Conservation (phyloP, 495 filamentous ascomycete species). For the Talaromyces proteolyticus region DNA sequence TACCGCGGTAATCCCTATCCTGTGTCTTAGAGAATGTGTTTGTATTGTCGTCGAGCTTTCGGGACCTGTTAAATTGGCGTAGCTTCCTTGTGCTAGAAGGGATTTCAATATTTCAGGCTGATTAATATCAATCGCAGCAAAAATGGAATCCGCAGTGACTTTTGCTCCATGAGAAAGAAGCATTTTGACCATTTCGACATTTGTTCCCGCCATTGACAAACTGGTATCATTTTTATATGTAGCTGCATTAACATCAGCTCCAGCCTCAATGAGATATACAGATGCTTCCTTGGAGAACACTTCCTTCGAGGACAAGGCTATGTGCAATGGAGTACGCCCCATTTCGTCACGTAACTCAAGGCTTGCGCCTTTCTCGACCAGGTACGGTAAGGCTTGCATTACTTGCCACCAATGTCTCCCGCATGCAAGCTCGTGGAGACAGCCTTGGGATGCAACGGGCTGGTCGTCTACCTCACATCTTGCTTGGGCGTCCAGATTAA, state of each 20-base stretch:
- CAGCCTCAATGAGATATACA: no score
- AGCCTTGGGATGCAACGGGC: neutral
- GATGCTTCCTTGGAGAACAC: constrained; percentile 11
- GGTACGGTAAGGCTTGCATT: constrained; percentile 13
- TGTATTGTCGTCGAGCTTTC: no score
- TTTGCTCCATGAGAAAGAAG: constrained; percentile 10
- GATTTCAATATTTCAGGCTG: constrained; percentile 8
- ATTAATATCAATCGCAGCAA: constrained; percentile 8
- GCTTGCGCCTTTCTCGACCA: constrained; percentile 11
- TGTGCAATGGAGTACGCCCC: constrained; percentile 12
- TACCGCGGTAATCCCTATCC: no score
- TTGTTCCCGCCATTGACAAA: constrained; percentile 9
- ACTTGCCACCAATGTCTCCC: constrained; percentile 14
- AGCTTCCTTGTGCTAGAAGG: constrained; percentile 8
- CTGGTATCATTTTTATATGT: constrained; percentile 12
- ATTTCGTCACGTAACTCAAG: constrained; percentile 8
- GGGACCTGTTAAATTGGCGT: neutral
- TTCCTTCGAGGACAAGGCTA: constrained; percentile 4
- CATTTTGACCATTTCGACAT: constrained; percentile 9
- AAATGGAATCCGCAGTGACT: constrained; percentile 3
- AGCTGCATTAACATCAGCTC: constrained; percentile 15
- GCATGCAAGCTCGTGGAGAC: constrained; percentile 10
- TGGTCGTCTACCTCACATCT: no score
- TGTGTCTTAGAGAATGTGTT: no score
- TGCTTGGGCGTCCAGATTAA: no score